Evolutionary conservation across 2,329 filamentous ascomycete species (phyloP).

Genomic region (Fusarium sp.): DNA sequence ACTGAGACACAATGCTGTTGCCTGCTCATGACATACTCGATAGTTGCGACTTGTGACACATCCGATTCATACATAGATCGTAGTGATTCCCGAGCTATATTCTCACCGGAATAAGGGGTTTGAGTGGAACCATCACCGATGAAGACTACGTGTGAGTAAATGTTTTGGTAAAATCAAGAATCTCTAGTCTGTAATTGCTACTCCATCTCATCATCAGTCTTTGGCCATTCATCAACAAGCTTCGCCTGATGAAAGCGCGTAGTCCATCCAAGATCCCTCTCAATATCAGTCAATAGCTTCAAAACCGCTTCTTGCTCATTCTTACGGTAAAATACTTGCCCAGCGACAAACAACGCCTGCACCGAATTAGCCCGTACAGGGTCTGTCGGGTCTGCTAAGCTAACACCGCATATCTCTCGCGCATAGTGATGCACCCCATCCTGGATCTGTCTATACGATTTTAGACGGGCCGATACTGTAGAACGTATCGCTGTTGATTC

Average conservation of each 20-base stretch:
- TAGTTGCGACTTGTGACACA: too few species aligned
- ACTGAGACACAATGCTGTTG: too few species aligned
- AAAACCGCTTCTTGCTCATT: conserved; percentile 69
- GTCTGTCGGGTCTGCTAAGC: conserved; percentile 38
- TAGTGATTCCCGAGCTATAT: too few species aligned
- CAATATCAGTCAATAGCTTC: conserved; percentile 69
- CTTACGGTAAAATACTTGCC: conserved; percentile 58
- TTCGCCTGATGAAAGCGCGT: conserved; percentile 55
- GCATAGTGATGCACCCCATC: conserved; percentile 34
- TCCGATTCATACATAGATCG: too few species aligned
- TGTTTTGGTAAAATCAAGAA: too few species aligned
- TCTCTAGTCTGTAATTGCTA: too few species aligned
- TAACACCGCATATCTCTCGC: conserved; percentile 44
- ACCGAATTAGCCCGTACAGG: conserved; percentile 41
- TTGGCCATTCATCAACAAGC: conserved; percentile 40
- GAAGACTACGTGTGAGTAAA: too few species aligned
- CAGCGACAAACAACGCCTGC: conserved; percentile 43
- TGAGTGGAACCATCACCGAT: too few species aligned
- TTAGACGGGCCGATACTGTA: conserved; percentile 41
- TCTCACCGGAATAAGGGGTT: too few species aligned
- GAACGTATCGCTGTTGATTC: conserved; percentile 46
- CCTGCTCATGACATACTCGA: too few species aligned
- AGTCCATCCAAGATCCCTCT: conserved; percentile 75
- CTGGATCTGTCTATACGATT: conserved; percentile 38
- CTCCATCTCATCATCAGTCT: not conserved